phyloP scores from a whole-genome alignment of 2,329 filamentous ascomycete genomes.

The Keithomyces neogunnii region DNA sequence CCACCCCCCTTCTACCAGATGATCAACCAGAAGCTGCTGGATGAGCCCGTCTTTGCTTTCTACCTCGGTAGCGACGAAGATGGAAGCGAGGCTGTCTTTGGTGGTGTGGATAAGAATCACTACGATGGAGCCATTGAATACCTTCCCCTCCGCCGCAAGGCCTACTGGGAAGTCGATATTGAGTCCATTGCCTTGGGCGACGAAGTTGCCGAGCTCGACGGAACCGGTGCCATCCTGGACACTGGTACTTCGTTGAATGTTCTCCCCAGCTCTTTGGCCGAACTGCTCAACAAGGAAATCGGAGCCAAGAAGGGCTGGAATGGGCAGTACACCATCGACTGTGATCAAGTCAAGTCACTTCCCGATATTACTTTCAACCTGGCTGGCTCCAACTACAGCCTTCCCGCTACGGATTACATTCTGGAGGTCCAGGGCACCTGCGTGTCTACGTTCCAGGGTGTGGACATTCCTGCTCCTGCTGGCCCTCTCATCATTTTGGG shows the following conservation, averaged over 20 bases:
- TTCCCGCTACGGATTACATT: slow-evolving; percentile 84
- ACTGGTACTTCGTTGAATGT: slow-evolving; percentile 97
- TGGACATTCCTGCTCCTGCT: slow-evolving; percentile 81
- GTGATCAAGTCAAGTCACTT: slow-evolving; percentile 69
- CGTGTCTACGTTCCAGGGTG: slow-evolving; percentile 96
- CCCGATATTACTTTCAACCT: slow-evolving; percentile 90
- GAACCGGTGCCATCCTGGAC: slow-evolving; percentile 94
- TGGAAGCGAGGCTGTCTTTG: slow-evolving; percentile 82
- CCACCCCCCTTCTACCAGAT: slow-evolving; percentile 95
- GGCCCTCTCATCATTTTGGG: slow-evolving; percentile 93
- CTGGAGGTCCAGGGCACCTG: slow-evolving; percentile 92
- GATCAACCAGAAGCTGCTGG: slow-evolving; percentile 80
- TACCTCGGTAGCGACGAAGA: slow-evolving; percentile 73
- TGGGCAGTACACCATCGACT: slow-evolving; percentile 93
- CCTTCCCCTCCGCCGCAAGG: slow-evolving; percentile 93
- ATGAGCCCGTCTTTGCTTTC: slow-evolving; percentile 92
- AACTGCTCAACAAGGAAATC: slow-evolving; percentile 95
- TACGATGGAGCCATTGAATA: slow-evolving; percentile 80
- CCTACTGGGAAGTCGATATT: slow-evolving; percentile 99
- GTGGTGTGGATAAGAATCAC: slow-evolving; percentile 76
- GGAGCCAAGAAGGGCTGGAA: slow-evolving; percentile 97
- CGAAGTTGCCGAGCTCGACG: slow-evolving; percentile 78
- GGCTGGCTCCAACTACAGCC: slow-evolving; percentile 86
- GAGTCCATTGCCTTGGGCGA: slow-evolving; percentile 85
- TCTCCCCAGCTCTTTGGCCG: slow-evolving; percentile 81